Base-by-base conservation (phyloP, 805 yeast species). In the Candida dajiaensis region DNA sequence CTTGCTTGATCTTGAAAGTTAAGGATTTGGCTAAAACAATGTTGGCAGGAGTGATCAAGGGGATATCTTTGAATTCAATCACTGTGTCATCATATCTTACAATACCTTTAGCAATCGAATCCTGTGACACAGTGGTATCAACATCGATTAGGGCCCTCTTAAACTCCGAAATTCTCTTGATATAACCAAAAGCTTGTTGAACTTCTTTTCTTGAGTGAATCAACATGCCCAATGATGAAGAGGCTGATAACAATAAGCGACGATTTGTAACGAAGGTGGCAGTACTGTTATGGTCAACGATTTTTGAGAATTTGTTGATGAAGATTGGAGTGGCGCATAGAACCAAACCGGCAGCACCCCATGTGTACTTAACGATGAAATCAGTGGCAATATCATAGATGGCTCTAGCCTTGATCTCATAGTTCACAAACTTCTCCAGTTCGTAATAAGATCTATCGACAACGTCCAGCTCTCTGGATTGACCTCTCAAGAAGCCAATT, bases 321-420 rank as follows among this genome's bases (percentile, higher is more conserved):
- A 90, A 90, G 2, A 89, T 85, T 6, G 98, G 97, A 3, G 90
- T 80, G 2, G 96, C 81, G 66, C 97, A 90, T 41, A 90, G 72
- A 1, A 83, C 78, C 49, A 90, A 73, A 11, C 98, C 98, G 28
- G 94, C 88, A 3, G 97, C 98, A 51, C 98, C 98, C 90, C 97
- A 85, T 42, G 89, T 79, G 66, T 90, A 90, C 67, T 90, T 90
- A 50, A 90, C 90, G 45, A 89, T 81, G 57, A 89, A 90, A 42
- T 85, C 87, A 54, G 92, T 94, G 2, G 92, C 85, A 54, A 87
- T 77, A 59, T 89, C 89, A 65, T 89, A 92, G 22, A 85, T 64
- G 25, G 92, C 83, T 68, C 83, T 74, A 55, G 86, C 82, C 67
- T 85, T 78, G 52, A 85, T 76, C 59, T 85, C 90, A 67, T 81